Evolutionary conservation across 2,329 filamentous ascomycete genomes (phyloP).

Genomic region (Alternaria arbusti): DNA sequence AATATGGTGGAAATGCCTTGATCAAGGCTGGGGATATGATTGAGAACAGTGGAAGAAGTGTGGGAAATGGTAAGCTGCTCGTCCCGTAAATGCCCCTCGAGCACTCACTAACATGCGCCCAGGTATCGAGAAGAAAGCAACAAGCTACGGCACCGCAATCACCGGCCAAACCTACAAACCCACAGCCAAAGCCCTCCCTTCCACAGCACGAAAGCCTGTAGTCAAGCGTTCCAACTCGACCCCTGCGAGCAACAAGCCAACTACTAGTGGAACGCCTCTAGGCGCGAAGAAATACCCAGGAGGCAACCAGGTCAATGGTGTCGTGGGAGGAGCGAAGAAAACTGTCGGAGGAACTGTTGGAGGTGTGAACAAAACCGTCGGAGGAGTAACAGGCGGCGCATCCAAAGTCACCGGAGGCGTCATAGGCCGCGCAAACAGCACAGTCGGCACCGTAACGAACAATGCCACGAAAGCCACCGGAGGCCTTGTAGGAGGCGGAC

Average conservation of each 20-base stretch:
- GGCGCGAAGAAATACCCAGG: conserved; percentile 40
- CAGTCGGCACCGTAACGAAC: conserved; percentile 9
- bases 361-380: conserved; percentile 19
- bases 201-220: conserved; percentile 38
- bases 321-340: conserved; percentile 25
- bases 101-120: neutral
- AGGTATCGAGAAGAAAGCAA: conserved; percentile 44
- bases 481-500: conserved; percentile 10
- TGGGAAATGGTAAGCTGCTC: conserved; percentile 38
- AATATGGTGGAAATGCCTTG: conserved; percentile 47
- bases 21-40: conserved; percentile 48
- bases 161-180: conserved; percentile 38
- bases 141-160: conserved; percentile 37
- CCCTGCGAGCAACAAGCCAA: conserved; percentile 32
- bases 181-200: conserved; percentile 35
- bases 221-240: conserved; percentile 43
- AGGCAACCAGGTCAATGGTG: conserved; percentile 21
- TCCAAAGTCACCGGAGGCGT: conserved; percentile 13
- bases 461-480: conserved; percentile 11
- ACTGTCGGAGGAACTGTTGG: conserved; percentile 26
- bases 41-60: conserved; percentile 39
- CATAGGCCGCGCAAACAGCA: conserved; percentile 19
- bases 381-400: conserved; percentile 10
- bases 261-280: conserved; percentile 24
- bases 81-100: neutral